These are phyloP conservation scores for Botrytis sinoallii DNA, from an alignment of 2,329 filamentous ascomycete genomes.

Conservation along the genomic window DNA sequence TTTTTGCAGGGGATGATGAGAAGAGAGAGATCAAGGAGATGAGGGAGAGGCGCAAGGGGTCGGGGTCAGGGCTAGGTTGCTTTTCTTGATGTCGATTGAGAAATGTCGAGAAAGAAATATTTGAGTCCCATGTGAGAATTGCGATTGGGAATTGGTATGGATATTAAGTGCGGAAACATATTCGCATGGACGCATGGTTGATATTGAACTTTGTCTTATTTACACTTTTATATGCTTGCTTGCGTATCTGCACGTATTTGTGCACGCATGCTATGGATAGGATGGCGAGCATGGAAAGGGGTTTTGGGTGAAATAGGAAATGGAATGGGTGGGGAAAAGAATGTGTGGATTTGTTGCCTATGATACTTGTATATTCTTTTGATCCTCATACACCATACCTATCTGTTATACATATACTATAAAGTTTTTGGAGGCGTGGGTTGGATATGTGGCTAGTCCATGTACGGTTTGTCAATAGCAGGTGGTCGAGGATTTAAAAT, in stretches of 20 bases:
- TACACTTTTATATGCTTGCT: constrained; percentile 9
- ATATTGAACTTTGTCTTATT: constrained; percentile 7
- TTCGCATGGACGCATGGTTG: constrained; percentile 2
- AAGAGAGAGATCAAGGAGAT: constrained; percentile 24
- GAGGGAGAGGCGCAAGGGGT: not conserved
- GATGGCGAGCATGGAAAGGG: not conserved
- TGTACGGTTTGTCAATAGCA: not conserved
- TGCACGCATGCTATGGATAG: not conserved
- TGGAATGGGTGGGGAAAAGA: constrained; percentile 5
- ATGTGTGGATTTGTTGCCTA: not conserved
- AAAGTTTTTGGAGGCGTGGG: not conserved
- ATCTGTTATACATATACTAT: not conserved
- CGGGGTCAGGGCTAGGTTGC: not conserved
- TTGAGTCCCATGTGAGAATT: not conserved
- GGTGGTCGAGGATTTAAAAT: not conserved
- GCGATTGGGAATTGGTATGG: not conserved
- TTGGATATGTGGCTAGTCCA: not conserved
- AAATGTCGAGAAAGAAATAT: not conserved
- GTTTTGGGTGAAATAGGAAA: constrained; percentile 10
- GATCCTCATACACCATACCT: not conserved
- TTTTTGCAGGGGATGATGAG: constrained; percentile 42
- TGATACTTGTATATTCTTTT: constrained; percentile 9
- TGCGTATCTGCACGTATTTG: not conserved
- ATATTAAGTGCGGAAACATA: not conserved
- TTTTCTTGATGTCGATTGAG: constrained; percentile 8